These are phyloP conservation scores for Herpetospermum pedunculosum DNA, from an alignment of 306 rosid species.

Conservation along the genomic window DNA sequence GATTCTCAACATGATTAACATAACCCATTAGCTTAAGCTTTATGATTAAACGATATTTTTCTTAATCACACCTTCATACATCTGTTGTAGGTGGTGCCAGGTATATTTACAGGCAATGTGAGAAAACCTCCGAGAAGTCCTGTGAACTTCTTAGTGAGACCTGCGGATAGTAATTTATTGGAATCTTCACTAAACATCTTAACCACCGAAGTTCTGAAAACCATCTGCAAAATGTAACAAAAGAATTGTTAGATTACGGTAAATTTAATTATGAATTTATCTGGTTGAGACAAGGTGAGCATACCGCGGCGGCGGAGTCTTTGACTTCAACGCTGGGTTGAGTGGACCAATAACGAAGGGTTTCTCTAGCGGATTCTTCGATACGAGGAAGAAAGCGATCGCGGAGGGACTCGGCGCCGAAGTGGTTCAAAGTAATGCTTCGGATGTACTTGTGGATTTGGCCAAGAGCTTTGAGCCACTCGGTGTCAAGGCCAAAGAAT, in stretches of 20 bases:
- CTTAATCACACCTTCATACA: not conserved
- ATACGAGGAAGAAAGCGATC: conserved; percentile 9
- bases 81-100: conserved; percentile 2
- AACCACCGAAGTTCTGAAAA: not conserved
- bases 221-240: not conserved
- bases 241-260: too few species aligned
- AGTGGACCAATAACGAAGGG: conserved; percentile 2
- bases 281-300: too few species aligned
- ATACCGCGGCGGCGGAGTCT: not conserved
- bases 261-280: too few species aligned
- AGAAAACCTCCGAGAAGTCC: conserved; percentile 10
- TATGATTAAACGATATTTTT: not conserved
- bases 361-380: not conserved
- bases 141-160: not conserved
- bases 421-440: conserved; percentile 1
- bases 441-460: conserved; percentile 13
- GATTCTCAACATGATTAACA: too few species aligned
- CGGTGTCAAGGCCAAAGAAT: conserved; percentile 6
- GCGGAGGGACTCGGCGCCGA: not conserved
- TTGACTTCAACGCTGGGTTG: conserved; percentile 8
- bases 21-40: not conserved
- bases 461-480: conserved; percentile 9
- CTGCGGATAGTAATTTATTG: not conserved
- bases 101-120: not conserved
- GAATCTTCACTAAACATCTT: conserved; percentile 7